Conservation (phyloP, 768 basidiomycete species). For the Mycena albidolilacea region DNA sequence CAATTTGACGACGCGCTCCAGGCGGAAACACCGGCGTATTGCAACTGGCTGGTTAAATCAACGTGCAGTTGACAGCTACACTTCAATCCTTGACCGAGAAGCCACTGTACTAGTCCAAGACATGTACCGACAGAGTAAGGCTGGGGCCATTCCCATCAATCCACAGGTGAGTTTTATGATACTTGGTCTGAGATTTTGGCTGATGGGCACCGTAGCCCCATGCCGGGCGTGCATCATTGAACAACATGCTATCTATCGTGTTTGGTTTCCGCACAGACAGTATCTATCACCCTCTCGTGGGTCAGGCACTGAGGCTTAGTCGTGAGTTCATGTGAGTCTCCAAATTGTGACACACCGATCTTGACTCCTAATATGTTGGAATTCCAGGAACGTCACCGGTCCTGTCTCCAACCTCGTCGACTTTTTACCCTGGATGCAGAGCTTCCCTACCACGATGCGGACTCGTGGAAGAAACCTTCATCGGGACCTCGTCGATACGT, state of each 20-base stretch:
- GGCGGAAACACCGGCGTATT: constrained; percentile 26
- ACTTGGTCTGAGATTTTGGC: not conserved
- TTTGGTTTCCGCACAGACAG: constrained; percentile 60
- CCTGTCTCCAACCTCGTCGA: constrained; percentile 62
- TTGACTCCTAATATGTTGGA: constrained; percentile 32
- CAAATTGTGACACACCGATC: not conserved
- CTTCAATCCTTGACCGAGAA: constrained; percentile 5
- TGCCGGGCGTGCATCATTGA: constrained; percentile 56
- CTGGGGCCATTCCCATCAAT: constrained; percentile 8
- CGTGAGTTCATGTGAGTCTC: constrained; percentile 61
- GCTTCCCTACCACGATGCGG: constrained; percentile 54
- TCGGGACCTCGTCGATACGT: constrained; percentile 52
- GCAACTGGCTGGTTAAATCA: constrained; percentile 13
- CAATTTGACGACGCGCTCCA: not conserved
- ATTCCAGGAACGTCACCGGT: constrained; percentile 55
- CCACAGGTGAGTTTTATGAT: constrained; percentile 8
- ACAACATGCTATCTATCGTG: constrained; percentile 62
- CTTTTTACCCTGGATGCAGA: constrained; percentile 59
- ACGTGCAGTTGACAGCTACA: constrained; percentile 21
- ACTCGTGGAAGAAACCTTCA: constrained; percentile 58
- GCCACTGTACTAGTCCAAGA: constrained; percentile 15
- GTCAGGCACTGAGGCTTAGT: constrained; percentile 52
- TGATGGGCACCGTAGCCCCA: constrained; percentile 22
- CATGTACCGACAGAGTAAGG: constrained; percentile 11
- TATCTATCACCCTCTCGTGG: constrained; percentile 55